Evolutionary conservation across 164 flowering plant species (phyloP).

Genomic region (Stephania yunnanensis): DNA sequence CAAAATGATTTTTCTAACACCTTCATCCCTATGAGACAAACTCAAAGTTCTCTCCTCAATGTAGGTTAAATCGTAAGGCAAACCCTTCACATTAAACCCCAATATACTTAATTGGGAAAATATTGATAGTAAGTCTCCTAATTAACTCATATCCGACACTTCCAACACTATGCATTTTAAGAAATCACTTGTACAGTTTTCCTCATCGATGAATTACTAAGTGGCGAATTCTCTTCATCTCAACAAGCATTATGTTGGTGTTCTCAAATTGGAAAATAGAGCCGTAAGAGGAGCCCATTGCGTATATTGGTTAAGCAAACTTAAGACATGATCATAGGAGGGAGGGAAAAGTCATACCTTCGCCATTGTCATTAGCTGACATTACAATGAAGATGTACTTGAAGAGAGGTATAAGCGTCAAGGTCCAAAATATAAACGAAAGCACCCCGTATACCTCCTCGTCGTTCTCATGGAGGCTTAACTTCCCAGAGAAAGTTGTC

Average conservation of each 20-base stretch:
- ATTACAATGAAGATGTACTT: conserved; percentile 63
- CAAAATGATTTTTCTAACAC: too few species aligned
- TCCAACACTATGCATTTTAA: background rate
- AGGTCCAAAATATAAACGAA: conserved; percentile 71
- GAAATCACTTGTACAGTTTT: background rate
- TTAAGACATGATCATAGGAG: background rate
- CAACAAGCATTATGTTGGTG: background rate
- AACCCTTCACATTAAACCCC: too few species aligned
- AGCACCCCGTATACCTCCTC: conserved; percentile 66
- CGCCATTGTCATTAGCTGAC: conserved; percentile 76
- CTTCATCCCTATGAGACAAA: too few species aligned
- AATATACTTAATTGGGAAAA: background rate
- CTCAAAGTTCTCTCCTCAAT: too few species aligned
- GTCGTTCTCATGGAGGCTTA: conserved; percentile 53
- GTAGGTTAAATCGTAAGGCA: too few species aligned
- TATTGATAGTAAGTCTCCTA: background rate
- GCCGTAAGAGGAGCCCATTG: background rate
- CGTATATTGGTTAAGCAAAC: conserved; percentile 1
- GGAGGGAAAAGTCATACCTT: conserved; percentile 38
- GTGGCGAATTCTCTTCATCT: too few species aligned
- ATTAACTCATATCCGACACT: background rate
- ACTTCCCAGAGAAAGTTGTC: conserved; percentile 60
- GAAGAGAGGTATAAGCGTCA: conserved; percentile 56
- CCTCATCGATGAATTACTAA: too few species aligned
- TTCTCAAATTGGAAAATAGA: background rate